These are phyloP conservation scores for Lichtheimia corymbifera DNA, from an alignment of 371 early-diverging fungal species.

Conservation along the genomic window DNA sequence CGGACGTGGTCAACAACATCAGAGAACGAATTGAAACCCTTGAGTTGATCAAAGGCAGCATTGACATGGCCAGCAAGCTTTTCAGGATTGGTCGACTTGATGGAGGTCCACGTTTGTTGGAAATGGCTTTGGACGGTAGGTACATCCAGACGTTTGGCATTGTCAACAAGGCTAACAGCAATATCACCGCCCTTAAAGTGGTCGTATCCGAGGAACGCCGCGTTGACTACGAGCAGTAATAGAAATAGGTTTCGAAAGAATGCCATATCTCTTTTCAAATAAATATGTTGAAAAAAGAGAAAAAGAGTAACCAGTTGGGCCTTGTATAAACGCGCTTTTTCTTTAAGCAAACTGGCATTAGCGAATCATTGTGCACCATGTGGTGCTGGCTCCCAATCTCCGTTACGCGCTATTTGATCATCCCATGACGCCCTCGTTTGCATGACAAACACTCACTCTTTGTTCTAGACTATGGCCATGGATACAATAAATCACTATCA, in stretches of 20 bases:
- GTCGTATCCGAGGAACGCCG: constrained; percentile 44
- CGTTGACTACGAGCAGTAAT: constrained; percentile 34
- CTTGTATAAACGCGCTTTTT: too few relatives aligned
- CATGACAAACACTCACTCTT: too few relatives aligned
- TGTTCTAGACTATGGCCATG: too few relatives aligned
- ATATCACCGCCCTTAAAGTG: constrained; percentile 55
- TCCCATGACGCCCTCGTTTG: too few relatives aligned
- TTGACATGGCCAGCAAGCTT: constrained; percentile 56
- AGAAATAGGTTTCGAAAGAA: constrained; percentile 43
- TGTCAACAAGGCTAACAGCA: constrained; percentile 53
- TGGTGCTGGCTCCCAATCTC: too few relatives aligned
- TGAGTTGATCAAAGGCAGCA: constrained; percentile 56
- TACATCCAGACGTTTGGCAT: constrained; percentile 50
- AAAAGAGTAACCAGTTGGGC: too few relatives aligned
- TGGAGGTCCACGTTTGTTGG: constrained; percentile 25
- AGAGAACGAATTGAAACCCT: constrained; percentile 45
- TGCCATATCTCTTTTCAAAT: constrained; percentile 18
- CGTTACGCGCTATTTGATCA: too few relatives aligned
- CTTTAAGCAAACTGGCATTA: too few relatives aligned
- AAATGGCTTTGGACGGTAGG: constrained; percentile 46
- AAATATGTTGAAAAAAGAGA: too few relatives aligned
- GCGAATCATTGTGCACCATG: too few relatives aligned
- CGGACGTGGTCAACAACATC: constrained; percentile 50
- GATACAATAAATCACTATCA: too few relatives aligned
- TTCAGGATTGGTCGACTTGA: constrained; percentile 46